These are phyloP conservation scores for Trichoderma erinaceum DNA, from an alignment of 495 filamentous ascomycete species.

Conservation along the genomic window DNA sequence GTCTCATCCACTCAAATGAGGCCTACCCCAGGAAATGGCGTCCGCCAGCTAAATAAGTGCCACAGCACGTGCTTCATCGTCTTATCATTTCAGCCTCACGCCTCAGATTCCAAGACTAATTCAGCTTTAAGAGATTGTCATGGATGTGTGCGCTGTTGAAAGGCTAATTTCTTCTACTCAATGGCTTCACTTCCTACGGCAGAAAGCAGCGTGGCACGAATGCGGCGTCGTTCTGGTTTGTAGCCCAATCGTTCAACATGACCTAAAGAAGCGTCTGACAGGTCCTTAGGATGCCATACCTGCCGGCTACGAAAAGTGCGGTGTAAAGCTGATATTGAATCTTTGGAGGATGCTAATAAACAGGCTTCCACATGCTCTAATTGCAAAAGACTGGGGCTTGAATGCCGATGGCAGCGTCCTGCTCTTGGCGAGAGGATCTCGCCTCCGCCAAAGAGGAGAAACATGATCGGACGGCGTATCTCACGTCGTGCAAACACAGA, in stretches of 20 bases:
- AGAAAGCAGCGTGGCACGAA: not conserved
- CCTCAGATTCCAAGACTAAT: not conserved
- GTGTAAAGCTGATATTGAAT: not conserved
- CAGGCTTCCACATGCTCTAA: not conserved
- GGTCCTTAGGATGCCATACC: not conserved
- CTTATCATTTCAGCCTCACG: not conserved
- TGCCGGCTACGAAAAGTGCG: not conserved
- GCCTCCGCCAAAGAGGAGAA: not conserved
- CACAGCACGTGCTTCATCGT: not conserved
- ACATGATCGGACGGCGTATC: not conserved
- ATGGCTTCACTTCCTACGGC: not conserved
- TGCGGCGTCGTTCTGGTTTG: not conserved
- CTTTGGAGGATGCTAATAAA: not conserved
- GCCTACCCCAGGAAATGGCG: not conserved
- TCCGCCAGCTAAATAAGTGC: not conserved
- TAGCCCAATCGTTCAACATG: not conserved
- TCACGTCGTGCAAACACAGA: not conserved
- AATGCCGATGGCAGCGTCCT: not conserved
- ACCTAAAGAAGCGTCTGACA: not conserved
- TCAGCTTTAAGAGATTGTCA: not conserved
- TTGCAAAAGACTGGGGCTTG: not conserved
- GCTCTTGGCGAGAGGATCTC: not conserved
- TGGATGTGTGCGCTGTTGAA: not conserved
- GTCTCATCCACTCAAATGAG: too few species aligned
- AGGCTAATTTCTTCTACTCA: not conserved